Evolutionary conservation across 1,284 basidiomycete species (phyloP), one percentile per base, ranked within the genome.

Genomic region (Ustanciosporium gigantosporum): DNA sequence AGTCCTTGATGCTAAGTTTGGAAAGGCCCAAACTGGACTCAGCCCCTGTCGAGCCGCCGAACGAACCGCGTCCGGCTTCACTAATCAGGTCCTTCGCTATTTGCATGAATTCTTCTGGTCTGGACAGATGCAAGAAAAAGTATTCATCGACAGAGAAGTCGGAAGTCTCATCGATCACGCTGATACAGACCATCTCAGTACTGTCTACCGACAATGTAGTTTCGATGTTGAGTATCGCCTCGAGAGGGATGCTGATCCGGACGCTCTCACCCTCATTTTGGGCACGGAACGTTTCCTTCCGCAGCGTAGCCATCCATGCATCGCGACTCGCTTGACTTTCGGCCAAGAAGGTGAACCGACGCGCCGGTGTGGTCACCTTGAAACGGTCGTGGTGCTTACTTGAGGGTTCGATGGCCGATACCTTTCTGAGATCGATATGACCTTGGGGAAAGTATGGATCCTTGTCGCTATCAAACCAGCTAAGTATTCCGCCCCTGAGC

Each of bases 381-480:
- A 79, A 80, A 23, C 75, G 74, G 5, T 59, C 57, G 31, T 41
- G 39, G 37, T 85, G 13, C 84, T 90, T 86, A 16, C 84, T 83
- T 13, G 83, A 76, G 2, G 88, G 80, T 53, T 96, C 92, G 72
- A 93, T 91, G 19, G 87, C 86, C 27, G 90, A 88, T 3, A 90
- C 89, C 78, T 96, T 95, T 58, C 92, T 89, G 24, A 98, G 81
- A 70, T 95, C 91, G 25, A 95, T 84, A 49, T 95, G 92, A 19
- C 92, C 94, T 64, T 92, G 89, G 6, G 93, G 90, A 78, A 98
- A 97, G 79, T 96, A 98, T 0, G 91, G 92, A 68, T 97, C 91
- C 86, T 91, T 62, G 24, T 67, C 47, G 37, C 52, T 68, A 22
- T 68, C 69, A 49, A 57, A 70, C 71, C 71, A 73, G 51, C 68